phyloP scores from a whole-genome alignment of 176 grass and related monocot genomes.

The Juncus effusus region DNA sequence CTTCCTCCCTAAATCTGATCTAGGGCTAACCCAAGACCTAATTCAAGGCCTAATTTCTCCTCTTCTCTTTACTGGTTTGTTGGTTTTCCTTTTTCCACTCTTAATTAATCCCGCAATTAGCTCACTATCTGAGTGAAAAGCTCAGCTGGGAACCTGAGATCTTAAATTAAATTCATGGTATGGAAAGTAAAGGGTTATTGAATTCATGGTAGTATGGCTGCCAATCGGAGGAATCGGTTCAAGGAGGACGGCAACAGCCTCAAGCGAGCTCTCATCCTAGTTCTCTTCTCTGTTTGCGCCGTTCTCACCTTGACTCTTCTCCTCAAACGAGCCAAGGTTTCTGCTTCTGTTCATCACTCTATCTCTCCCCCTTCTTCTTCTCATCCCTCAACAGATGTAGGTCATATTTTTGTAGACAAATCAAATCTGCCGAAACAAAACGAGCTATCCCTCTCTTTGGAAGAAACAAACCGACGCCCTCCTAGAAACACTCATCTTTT shows the following conservation, averaged over 20 bases:
- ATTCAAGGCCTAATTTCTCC: too few species aligned
- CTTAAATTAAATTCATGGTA: too few species aligned
- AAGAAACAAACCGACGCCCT: conserved; percentile 58
- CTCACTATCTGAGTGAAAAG: too few species aligned
- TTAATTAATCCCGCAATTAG: too few species aligned
- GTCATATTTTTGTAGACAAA: conserved; percentile 41
- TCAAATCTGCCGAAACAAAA: conserved; percentile 60
- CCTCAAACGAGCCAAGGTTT: conserved; percentile 34
- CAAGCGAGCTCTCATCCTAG: conserved; percentile 41
- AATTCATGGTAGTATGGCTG: conserved; percentile 20
- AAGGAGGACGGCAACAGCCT: conserved; percentile 22
- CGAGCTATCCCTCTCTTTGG: conserved; percentile 66
- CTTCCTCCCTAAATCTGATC: too few species aligned
- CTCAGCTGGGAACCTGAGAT: too few species aligned
- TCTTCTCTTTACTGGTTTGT: too few species aligned
- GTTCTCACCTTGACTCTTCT: conserved; percentile 55
- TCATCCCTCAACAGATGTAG: conserved; percentile 2
- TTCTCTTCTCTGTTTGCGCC: conserved; percentile 37
- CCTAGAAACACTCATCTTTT: conserved; percentile 60
- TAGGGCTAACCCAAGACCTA: too few species aligned
- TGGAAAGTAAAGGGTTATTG: neutral
- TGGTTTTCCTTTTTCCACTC: too few species aligned
- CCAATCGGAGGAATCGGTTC: conserved; percentile 15
- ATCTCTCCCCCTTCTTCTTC: conserved; percentile 1
- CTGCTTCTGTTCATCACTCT: neutral